Evolutionary conservation across 352 stramenopile species (phyloP).

Genomic region (Phytophthora sp.): DNA sequence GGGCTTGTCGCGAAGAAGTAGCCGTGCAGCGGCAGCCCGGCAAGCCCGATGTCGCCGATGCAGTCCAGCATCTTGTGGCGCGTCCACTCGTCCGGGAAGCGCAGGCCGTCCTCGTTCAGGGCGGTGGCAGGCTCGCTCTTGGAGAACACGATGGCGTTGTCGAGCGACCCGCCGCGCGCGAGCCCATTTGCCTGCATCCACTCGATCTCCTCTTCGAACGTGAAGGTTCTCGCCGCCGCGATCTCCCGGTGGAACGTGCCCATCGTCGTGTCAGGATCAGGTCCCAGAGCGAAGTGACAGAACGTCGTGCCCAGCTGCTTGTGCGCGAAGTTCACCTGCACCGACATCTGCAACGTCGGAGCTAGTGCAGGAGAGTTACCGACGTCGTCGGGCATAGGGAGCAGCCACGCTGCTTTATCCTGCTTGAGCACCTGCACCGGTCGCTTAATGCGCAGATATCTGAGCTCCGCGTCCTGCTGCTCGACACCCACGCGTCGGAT

Average conservation of each 20-base stretch:
- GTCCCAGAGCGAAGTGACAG: conserved; percentile 45
- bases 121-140: conserved; percentile 17
- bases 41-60: conserved; percentile 66
- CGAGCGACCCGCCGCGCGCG: conserved; percentile 61
- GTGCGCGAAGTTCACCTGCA: conserved; percentile 78
- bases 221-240: conserved; percentile 69
- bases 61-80: conserved; percentile 81
- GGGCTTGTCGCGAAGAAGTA: conserved; percentile 75
- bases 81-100: conserved; percentile 68
- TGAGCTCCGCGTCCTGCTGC: conserved; percentile 18
- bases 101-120: conserved; percentile 59
- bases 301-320: conserved; percentile 54
- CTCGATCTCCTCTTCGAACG: conserved; percentile 73
- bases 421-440: conserved; percentile 65
- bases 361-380: conserved; percentile 6
- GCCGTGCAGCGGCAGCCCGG: conserved; percentile 59
- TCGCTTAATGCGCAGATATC: conserved; percentile 43
- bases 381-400: conserved; percentile 45
- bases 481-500: conserved; percentile 46
- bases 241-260: conserved; percentile 41
- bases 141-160: conserved; percentile 73
- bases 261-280: conserved; percentile 36
- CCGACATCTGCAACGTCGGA: conserved; percentile 55
- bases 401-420: conserved; percentile 73
- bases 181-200: conserved; percentile 62